Evolutionary conservation across 2,329 filamentous ascomycete species (phyloP).

Genomic region (Sarocladium strictum): DNA sequence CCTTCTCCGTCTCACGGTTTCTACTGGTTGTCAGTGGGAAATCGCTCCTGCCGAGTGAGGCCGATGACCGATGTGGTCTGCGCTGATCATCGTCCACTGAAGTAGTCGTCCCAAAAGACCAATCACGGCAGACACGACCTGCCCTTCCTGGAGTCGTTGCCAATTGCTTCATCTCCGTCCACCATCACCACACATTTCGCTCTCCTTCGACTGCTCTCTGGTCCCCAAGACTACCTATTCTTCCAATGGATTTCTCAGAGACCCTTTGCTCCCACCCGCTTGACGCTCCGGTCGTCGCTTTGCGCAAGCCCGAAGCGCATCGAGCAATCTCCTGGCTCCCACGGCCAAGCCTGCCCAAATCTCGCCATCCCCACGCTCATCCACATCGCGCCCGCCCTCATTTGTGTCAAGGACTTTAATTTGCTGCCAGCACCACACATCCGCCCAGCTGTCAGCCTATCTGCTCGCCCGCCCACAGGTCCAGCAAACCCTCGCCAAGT

Average conservation of each 20-base stretch:
- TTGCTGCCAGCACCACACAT: slow-evolving; percentile 3
- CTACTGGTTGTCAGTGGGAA: neutral
- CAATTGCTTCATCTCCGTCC: neutral
- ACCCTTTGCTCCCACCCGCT: too few relatives aligned
- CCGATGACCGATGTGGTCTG: slow-evolving; percentile 2
- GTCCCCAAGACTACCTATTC: too few relatives aligned
- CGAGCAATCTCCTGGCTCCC: slow-evolving; percentile 1
- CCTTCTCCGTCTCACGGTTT: neutral
- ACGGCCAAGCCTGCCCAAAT: slow-evolving; percentile 6
- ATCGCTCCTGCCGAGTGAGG: neutral
- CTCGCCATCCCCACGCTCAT: slow-evolving; percentile 8
- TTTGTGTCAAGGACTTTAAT: slow-evolving; percentile 5
- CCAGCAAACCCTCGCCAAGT: slow-evolving; percentile 2
- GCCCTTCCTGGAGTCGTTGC: neutral
- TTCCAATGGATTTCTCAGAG: too few relatives aligned
- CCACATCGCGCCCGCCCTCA: slow-evolving; percentile 8
- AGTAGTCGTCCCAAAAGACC: too few relatives aligned
- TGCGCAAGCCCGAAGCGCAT: neutral
- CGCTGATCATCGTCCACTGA: neutral
- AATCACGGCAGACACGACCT: neutral
- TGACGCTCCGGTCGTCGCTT: too few relatives aligned
- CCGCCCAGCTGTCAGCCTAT: neutral
- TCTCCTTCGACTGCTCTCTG: too few relatives aligned
- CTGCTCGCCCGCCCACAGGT: neutral
- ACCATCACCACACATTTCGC: too few relatives aligned